Base-by-base conservation (phyloP, 139 green algal species). In the Desmodesmus armatus region DNA sequence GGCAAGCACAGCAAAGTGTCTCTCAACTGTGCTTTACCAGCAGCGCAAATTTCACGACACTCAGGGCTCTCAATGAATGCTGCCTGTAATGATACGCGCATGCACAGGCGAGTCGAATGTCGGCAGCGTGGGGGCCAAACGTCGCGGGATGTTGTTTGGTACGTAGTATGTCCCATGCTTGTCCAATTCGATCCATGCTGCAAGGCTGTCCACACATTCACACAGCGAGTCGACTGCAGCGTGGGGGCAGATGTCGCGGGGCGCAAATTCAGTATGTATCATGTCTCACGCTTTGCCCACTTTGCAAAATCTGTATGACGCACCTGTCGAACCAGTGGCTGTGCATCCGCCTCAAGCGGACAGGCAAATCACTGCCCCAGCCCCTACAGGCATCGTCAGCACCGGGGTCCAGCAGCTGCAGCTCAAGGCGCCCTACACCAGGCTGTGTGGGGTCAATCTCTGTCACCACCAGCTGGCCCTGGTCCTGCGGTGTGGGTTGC, bases 281-380 rank as follows among this genome's bases (percentile, higher is more conserved):
- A n/a, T 55, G 47, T 13, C 13, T 9, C 47, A 9, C 9, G 47
- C 47, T 13, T 55, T 13, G 13, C 13, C 47, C 9, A 23, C 47
- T 23, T 55, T 13, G 47, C 47, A 55, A 55, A 13, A n/a, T n/a
- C n/a, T n/a, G n/a, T n/a, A n/a, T n/a, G n/a, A 53, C 71, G 3
- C 23, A 84, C 78, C 78, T 84, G 78, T 37, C 23, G 9, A 71
- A 29, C 78, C 78, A 84, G 60, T 84, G 78, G 33, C 78, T 84
- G 78, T 76, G 49, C 37, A 84, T 58, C 41, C 88, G 66, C 78
- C 86, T 15, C 35, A 69, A 40, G 55, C 58, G 33, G 29, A 78
- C 63, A 37, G 79, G 79, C 65, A 85, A 43, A 63, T 77, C 21
- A 5, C n/a, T 2, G 21, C 79, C 79, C 79, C 79, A 85, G 6